phyloP scores from a whole-genome alignment of 2,329 filamentous ascomycete genomes.

The Phialemoniopsis sp. region DNA sequence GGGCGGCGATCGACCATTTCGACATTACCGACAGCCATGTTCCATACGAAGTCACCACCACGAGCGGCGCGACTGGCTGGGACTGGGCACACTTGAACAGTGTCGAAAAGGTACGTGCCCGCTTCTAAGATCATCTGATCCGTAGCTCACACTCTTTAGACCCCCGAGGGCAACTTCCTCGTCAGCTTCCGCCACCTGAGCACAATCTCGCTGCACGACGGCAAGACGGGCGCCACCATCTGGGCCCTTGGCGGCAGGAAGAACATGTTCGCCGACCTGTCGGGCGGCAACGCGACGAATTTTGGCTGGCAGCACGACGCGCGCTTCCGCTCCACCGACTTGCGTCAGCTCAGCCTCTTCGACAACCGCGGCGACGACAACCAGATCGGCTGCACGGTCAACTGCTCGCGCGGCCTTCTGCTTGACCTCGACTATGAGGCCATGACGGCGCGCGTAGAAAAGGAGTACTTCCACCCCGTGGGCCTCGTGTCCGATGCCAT shows the following conservation, averaged over 20 bases:
- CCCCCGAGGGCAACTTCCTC: slow-evolving; percentile 44
- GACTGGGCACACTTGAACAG: slow-evolving; percentile 57
- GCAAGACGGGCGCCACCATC: slow-evolving; percentile 38
- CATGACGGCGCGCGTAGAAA: slow-evolving; percentile 36
- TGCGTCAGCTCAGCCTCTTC: slow-evolving; percentile 40
- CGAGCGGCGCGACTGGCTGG: slow-evolving; percentile 29
- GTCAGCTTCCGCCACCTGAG: slow-evolving; percentile 48
- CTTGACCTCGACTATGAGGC: slow-evolving; percentile 29
- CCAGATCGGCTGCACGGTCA: background rate
- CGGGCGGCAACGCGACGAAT: slow-evolving; percentile 24
- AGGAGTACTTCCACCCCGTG: slow-evolving; percentile 30
- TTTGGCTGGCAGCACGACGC: slow-evolving; percentile 48
- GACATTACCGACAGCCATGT: slow-evolving; percentile 10
- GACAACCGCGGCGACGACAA: slow-evolving; percentile 33
- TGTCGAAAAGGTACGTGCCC: slow-evolving; percentile 36
- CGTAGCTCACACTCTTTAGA: too few species aligned
- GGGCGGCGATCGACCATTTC: slow-evolving; percentile 32
- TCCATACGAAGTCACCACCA: slow-evolving; percentile 11
- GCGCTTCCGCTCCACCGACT: slow-evolving; percentile 26
- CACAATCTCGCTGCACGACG: slow-evolving; percentile 41
- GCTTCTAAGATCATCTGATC: too few species aligned
- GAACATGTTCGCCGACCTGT: slow-evolving; percentile 35
- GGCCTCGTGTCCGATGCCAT: slow-evolving; percentile 30
- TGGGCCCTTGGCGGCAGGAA: slow-evolving; percentile 49
- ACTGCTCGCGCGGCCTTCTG: slow-evolving; percentile 23